Evolutionary conservation across 306 rosid genomes (phyloP), one percentile per base, ranked within the genome.

Genomic region (Lathyrus oleraceus): DNA sequence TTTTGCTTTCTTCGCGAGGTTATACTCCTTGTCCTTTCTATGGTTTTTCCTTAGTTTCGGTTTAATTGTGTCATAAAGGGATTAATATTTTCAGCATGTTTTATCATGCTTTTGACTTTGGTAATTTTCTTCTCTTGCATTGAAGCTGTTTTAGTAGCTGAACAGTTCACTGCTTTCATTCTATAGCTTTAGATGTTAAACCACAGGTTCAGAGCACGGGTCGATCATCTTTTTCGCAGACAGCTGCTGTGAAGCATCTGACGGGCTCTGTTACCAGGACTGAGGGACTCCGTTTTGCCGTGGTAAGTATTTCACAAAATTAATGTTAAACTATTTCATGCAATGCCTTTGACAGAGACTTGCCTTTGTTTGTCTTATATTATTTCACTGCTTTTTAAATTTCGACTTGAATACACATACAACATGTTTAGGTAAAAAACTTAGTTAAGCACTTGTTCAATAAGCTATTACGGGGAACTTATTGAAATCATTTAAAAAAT

Each of bases 221-320:
- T 57, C 80, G 84, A 44, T 81, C 81, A 10, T 83, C 89, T 32
- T 76, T 75, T 67, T 47, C 69, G 2, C 84, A 76, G 61, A 84
- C 94, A 39, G 82, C 85, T 35, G 99, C 95, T 54, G 92, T 94
- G 68, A 84, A 86, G 67, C 87, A 94, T 64, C 72, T 94, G 63
- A 87, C 81, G 1, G 99, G 99, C 16, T 91, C 99, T 63, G 84
- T 91, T 58, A 81, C 84, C 47, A 73, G 42, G 64, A 42, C 97
- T 17, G 75, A 79, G 27, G 99, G 97, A 69, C 96, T 91, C 43
- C 95, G 97, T 72, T 91, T 94, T 44, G 97, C 91, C 59, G 84
- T 94, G 77, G 98, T 94, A 58, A 73, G 80, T 77, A 63, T 16
- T 21, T 61, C 51, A 16, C 23, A 62, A 70, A 39, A 8, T 70